Evolutionary conservation across 2,329 filamentous ascomycete genomes (phyloP).

Genomic region (Tolypocladium sp.): DNA sequence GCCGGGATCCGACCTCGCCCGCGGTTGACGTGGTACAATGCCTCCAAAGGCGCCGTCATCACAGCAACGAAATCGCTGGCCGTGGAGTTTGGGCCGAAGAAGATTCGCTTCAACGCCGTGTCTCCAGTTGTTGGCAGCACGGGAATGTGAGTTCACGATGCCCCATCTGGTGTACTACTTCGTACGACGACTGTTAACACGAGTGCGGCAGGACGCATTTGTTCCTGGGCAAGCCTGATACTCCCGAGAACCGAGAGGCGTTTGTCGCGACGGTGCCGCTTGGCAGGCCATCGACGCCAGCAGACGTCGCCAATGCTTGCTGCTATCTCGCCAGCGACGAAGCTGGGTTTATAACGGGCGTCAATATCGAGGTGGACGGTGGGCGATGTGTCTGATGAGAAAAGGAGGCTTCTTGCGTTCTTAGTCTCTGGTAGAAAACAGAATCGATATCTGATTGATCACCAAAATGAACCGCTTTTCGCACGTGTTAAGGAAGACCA

Average conservation of each 20-base stretch:
- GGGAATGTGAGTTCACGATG: slow-evolving; percentile 35
- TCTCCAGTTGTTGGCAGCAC: slow-evolving; percentile 61
- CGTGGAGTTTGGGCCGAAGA: slow-evolving; percentile 61
- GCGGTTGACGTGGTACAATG: slow-evolving; percentile 61
- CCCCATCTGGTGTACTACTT: not conserved
- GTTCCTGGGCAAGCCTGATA: slow-evolving; percentile 54
- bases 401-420: not conserved
- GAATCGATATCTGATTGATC: not conserved
- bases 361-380: slow-evolving; percentile 47
- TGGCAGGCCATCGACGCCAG: slow-evolving; percentile 44
- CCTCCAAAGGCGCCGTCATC: slow-evolving; percentile 56
- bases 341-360: slow-evolving; percentile 61
- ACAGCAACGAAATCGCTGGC: slow-evolving; percentile 52
- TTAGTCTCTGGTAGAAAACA: not conserved
- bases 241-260: slow-evolving; percentile 47
- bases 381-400: slow-evolving; percentile 17
- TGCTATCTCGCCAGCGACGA: slow-evolving; percentile 65
- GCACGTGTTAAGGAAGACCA: too few species aligned
- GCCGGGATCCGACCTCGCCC: slow-evolving; percentile 50
- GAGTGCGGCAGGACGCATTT: slow-evolving; percentile 24
- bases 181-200: not conserved
- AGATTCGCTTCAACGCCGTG: slow-evolving; percentile 66
- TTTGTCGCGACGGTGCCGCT: slow-evolving; percentile 47
- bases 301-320: slow-evolving; percentile 62
- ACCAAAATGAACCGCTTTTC: too few species aligned